Evolutionary conservation across 73 alveolate species (phyloP), one percentile per base, ranked within the genome.

Genomic region (Urostyla sp.): DNA sequence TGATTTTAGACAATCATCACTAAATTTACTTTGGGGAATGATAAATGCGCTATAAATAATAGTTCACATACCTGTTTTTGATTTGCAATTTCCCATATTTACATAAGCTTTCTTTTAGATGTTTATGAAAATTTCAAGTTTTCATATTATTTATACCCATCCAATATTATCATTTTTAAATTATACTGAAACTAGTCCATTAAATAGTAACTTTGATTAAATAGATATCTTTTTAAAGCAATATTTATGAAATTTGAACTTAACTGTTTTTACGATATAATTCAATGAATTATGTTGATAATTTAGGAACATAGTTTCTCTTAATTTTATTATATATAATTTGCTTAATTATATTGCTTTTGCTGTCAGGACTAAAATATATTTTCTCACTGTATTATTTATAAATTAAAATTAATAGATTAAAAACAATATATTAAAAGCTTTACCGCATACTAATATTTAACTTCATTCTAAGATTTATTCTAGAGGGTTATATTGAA

Each of bases 1-100:
- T 7, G 11, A 16, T 15, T 21, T 4, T 13, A 66, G 80, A 61
- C 63, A 58, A 13, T 66, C 80, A 4, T 66, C 80, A 10, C 30
- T 66, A 23, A 16, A 66, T 18, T 66, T 40, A 27, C 30, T 66
- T 1, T 66, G 80, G 80, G 80, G 80, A 5, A 66, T 66, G 80
- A 66, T 66, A 38, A 66, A 66, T 44, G 80, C 26, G 20, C 43
- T 66, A 3, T 44, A 66, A 66, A 43, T 66, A 1, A 66, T 66
- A 40, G 44, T 66, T 7, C 18, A 66, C 60, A 66, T 66, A 61
- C 80, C 80, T 3, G 32, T 66, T 10, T 40, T 66, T 18, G 26
- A 23, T 43, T 13, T 66, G 2, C 28, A 27, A 11, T 66, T 66
- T 27, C 80, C 80, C 3, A 61, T 61, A 2, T 40, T 40, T 43